These are phyloP conservation scores for Pseudogymnoascus sp. DNA, from an alignment of 2,329 filamentous ascomycete genomes.

Conservation along the genomic window DNA sequence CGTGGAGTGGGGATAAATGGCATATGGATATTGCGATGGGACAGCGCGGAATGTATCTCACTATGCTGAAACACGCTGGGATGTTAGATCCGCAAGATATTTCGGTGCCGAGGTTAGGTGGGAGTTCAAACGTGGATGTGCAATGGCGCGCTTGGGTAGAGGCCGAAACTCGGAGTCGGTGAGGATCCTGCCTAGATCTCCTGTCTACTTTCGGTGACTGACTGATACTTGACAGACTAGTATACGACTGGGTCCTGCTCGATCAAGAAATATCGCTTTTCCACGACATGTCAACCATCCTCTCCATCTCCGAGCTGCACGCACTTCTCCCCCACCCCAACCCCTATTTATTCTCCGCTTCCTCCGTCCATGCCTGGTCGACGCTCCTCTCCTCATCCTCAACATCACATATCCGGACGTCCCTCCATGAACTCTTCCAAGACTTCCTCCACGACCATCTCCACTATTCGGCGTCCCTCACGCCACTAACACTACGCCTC, in stretches of 20 bases:
- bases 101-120: slow-evolving; percentile 36
- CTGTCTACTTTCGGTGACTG: slow-evolving; percentile 2
- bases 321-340: slow-evolving; percentile 46
- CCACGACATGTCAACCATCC: slow-evolving; percentile 52
- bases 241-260: slow-evolving; percentile 69
- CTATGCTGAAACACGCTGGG: slow-evolving; percentile 62
- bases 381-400: background rate
- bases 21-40: slow-evolving; percentile 71
- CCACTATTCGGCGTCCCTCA: slow-evolving; percentile 34
- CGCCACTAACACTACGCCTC: slow-evolving; percentile 53
- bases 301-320: slow-evolving; percentile 56
- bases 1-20: slow-evolving; percentile 70
- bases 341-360: slow-evolving; percentile 23
- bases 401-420: slow-evolving; percentile 31
- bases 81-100: slow-evolving; percentile 48
- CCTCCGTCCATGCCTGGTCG: background rate
- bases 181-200: slow-evolving; percentile 22
- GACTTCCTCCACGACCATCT: slow-evolving; percentile 59
- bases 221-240: slow-evolving; percentile 39
- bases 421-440: slow-evolving; percentile 57
- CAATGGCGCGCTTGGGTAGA: slow-evolving; percentile 58
- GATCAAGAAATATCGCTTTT: slow-evolving; percentile 64
- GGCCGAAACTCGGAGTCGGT: slow-evolving; percentile 55
- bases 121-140: slow-evolving; percentile 37
- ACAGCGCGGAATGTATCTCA: slow-evolving; percentile 63